Base-by-base conservation (phyloP, 2,329 filamentous ascomycete genomes). In the Aspergillus persii region DNA sequence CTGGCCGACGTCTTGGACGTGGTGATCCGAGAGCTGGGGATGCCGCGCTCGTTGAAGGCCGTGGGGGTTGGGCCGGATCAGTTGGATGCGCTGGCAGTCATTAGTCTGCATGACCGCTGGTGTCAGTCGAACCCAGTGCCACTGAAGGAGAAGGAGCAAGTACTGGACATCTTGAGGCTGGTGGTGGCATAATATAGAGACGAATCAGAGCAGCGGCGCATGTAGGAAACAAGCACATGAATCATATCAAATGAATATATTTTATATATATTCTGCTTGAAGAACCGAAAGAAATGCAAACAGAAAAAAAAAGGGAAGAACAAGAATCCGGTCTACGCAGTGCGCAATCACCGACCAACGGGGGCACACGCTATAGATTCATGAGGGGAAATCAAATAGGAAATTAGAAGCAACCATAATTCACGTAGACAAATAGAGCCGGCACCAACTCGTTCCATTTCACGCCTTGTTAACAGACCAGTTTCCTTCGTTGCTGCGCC, bases 11-110 rank as follows among this genome's bases (percentile, higher is more conserved):
- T 82, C 5, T 68, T 87, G 39, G 81, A 82, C 52, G 76, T 74
- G 3, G 70, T 86, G 2, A 78, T 87, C 47, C 74, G 77, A 6
- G 77, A 79, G 46, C 67, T 87, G 18, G 83, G 78, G 0, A 75
- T 87, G 79, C 83, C 84, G n/a, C 74, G 80, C 55, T 80, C 77
- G 3, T 65, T 87, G 50, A 77, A 74, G 50, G 82, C 83, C 4
- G 81, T 86, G 1, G 77, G 79, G 0, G 77, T 87, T 2, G 76
- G 76, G 0, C 73, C 73, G 27, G 80, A 85, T 2, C 76, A 79
- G 65, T 67, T 85, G 15, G 77, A 80, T 26, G 65, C 61, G 3
- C 67, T 87, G 50, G 83, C 84, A 0, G 70, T 74, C 58, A 80
- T 81, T 60, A 80, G 79, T 61, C 67, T 86, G 63, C 70, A 78